Conservation (phyloP, 352 stramenopile species). For the Elongisporangium prolatum region DNA sequence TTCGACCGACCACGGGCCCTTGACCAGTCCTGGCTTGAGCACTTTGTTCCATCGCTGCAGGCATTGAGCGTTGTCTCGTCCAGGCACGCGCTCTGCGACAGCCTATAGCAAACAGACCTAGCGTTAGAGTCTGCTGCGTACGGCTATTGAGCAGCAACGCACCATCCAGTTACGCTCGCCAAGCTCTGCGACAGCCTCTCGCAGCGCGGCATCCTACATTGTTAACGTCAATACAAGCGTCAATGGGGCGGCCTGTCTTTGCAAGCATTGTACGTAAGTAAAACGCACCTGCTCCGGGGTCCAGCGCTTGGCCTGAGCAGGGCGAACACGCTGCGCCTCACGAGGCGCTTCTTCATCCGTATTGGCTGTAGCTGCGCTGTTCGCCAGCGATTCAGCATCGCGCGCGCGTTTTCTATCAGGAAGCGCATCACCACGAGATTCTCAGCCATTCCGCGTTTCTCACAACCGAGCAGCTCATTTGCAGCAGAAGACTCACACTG, state of each 20-base stretch:
- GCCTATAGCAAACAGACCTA: conserved; percentile 17
- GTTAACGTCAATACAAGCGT: not conserved
- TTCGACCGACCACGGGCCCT: conserved; percentile 90
- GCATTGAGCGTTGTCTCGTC: conserved; percentile 77
- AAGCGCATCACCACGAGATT: not conserved
- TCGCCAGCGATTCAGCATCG: conserved; percentile 5
- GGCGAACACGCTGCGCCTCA: conserved; percentile 39
- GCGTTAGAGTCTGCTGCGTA: not conserved
- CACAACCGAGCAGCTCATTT: not conserved
- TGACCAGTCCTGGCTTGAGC: conserved; percentile 89
- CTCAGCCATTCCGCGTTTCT: not conserved
- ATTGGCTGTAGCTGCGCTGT: conserved; percentile 7
- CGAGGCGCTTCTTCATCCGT: conserved; percentile 28
- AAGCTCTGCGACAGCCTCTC: conserved; percentile 66
- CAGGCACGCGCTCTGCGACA: conserved; percentile 55
- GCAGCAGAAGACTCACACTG: not conserved
- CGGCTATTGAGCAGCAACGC: not conserved
- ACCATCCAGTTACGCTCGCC: conserved; percentile 90
- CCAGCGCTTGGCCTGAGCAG: conserved; percentile 67
- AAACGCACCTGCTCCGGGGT: conserved; percentile 61
- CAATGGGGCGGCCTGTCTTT: not conserved
- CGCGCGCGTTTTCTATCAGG: conserved; percentile 31
- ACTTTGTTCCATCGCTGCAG: conserved; percentile 88
- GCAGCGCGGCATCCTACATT: conserved; percentile 71
- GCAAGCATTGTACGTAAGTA: no score